Conservation (phyloP, 2,329 filamentous ascomycete genomes). For the Colletotrichum godetiae region DNA sequence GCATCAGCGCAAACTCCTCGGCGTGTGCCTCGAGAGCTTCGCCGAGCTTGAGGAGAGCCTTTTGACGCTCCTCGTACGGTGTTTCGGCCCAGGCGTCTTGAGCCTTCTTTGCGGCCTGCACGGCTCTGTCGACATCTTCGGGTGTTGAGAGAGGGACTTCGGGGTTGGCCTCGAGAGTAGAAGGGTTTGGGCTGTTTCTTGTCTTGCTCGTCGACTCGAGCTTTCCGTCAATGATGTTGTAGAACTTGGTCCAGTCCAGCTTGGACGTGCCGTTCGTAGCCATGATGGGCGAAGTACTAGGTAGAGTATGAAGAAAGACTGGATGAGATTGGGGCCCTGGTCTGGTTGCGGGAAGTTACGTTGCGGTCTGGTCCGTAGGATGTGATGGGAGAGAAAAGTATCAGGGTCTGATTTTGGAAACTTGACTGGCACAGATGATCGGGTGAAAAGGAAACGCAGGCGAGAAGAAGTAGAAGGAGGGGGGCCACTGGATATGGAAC, state of each 20-base stretch:
- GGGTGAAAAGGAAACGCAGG: neutral
- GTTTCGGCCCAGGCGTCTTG: slow-evolving; percentile 51
- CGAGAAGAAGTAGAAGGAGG: neutral
- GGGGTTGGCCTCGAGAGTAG: slow-evolving; percentile 59
- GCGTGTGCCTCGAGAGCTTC: slow-evolving; percentile 36
- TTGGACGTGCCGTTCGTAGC: slow-evolving; percentile 23
- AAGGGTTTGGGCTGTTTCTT: slow-evolving; percentile 62
- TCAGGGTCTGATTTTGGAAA: slow-evolving; percentile 4
- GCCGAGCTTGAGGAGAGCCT: slow-evolving; percentile 36
- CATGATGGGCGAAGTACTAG: slow-evolving; percentile 13
- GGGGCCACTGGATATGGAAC: slow-evolving; percentile 6
- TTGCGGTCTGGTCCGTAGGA: neutral
- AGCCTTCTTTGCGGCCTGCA: slow-evolving; percentile 58
- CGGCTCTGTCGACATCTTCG: slow-evolving; percentile 62
- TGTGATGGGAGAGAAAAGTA: slow-evolving; percentile 1
- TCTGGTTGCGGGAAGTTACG: slow-evolving; percentile 16
- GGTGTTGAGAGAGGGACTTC: slow-evolving; percentile 61
- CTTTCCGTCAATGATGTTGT: slow-evolving; percentile 64
- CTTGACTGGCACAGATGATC: neutral
- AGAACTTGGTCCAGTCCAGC: slow-evolving; percentile 51
- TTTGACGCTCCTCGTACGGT: slow-evolving; percentile 45
- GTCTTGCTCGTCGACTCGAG: slow-evolving; percentile 54
- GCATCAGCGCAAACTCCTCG: slow-evolving; percentile 27
- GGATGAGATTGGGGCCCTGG: neutral
- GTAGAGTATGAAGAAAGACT: neutral